Base-by-base conservation (phyloP, 345 rosid genomes). In the Populus davidiana region DNA sequence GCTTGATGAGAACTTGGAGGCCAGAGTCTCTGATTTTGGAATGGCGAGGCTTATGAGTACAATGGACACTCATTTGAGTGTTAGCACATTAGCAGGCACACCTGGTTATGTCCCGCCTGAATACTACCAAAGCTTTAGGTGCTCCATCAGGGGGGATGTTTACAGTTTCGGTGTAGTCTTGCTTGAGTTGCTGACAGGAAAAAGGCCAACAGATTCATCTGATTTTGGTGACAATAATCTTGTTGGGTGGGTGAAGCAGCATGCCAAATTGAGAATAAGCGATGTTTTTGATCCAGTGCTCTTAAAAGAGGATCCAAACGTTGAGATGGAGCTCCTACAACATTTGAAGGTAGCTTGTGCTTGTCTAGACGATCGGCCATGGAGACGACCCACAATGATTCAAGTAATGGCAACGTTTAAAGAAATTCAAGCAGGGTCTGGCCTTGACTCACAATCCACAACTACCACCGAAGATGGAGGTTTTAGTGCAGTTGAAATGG, bases 31-130 rank as follows among this genome's bases (percentile, higher is more conserved):
- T 0, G 99, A 96, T 89, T 96, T 96, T 20, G 99, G 99, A 27
- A 96, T 96, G 99, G 99, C 99, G 1, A 78, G 99, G 86, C 82
- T 91, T 18, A 88, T 96, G 99, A 90, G 89, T 29, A 90, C 92
- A 0, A 82, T 92, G 90, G 99, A 96, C 81, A 96, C 99, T 1
- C 99, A 96, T 82, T 76, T 96, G 83, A 93, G 98, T 41, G 99
- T 96, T 59, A 93, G 98, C 86, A 94, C 99, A n/a, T 81, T 96
- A 69, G 98, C 98, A 0, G 99, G 99, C 71, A 96, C 99, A 2
- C 99, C 99, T 0, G 99, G 99, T 21, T 96, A 96, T 63, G 99
- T 96, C 20, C 99, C 99, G 72, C 99, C 99, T 0, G 99, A 96
- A 31, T 93, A 96, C 81, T 96, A 92, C 84, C 99, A 96, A 75